Evolutionary conservation across 2,329 filamentous ascomycete genomes (phyloP).

Genomic region (Arthrobotrys entomopaga): DNA sequence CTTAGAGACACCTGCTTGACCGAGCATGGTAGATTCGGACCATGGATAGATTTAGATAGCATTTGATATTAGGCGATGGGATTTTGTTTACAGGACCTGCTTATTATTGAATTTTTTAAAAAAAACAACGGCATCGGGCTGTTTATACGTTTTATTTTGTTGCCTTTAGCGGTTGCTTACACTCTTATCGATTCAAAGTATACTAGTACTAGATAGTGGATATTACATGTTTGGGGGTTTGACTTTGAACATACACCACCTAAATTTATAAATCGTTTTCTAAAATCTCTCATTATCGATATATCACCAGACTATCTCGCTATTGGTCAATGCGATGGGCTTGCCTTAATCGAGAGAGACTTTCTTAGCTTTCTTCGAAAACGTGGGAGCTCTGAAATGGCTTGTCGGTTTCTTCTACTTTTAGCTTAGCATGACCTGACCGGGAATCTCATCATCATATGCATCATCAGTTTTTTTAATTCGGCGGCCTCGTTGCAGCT

Average conservation of each 20-base stretch:
- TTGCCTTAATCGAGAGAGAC: background rate
- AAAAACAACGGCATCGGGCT: conserved; percentile 12
- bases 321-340: conserved; percentile 7
- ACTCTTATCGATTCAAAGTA: background rate
- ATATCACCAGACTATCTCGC: background rate
- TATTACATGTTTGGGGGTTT: background rate
- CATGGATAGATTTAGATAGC: conserved; percentile 45
- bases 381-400: conserved; percentile 4
- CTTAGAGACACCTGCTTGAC: conserved; percentile 46
- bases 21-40: conserved; percentile 47
- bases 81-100: conserved; percentile 43
- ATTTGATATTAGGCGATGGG: conserved; percentile 33
- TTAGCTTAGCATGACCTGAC: conserved; percentile 5
- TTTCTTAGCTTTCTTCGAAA: background rate
- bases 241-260: background rate
- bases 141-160: background rate
- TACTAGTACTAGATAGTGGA: too few relatives aligned
- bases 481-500: background rate
- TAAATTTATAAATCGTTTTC: background rate
- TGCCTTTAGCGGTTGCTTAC: conserved; percentile 1
- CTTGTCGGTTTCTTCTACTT: background rate
- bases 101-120: conserved; percentile 42
- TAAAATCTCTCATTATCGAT: conserved; percentile 10
- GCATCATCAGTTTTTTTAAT: too few relatives aligned
- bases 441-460: background rate